These are phyloP conservation scores for Mimosa bimucronata DNA, from an alignment of 306 rosid genomes.

Conservation along the genomic window DNA sequence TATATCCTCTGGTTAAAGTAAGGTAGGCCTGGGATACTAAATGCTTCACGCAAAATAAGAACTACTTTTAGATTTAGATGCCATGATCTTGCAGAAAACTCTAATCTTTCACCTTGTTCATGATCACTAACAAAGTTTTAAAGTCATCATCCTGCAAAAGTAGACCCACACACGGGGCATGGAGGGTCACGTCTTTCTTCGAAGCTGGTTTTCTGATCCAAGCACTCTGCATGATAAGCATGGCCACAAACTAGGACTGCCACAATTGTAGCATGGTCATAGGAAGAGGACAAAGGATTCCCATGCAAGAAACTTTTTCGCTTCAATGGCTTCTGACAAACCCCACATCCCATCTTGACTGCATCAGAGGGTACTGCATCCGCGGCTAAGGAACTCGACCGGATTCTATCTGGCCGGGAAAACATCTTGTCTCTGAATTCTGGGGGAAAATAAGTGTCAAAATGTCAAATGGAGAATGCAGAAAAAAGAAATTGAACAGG, in stretches of 20 bases:
- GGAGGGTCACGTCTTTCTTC: slow-evolving; percentile 74
- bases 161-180: slow-evolving; percentile 56
- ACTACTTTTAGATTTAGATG: not conserved
- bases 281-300: slow-evolving; percentile 49
- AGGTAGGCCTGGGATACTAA: not conserved
- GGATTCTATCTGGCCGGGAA: slow-evolving; percentile 71
- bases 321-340: slow-evolving; percentile 71
- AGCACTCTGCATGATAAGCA: slow-evolving; percentile 83
- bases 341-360: slow-evolving; percentile 61
- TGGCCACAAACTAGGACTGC: slow-evolving; percentile 92
- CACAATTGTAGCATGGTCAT: slow-evolving; percentile 69
- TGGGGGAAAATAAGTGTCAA: slow-evolving; percentile 27
- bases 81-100: slow-evolving; percentile 19
- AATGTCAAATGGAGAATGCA: slow-evolving; percentile 5
- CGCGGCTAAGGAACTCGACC: slow-evolving; percentile 50
- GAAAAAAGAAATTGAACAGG: not conserved
- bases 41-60: not conserved
- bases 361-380: slow-evolving; percentile 56
- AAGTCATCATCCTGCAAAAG: slow-evolving; percentile 44
- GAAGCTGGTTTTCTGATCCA: slow-evolving; percentile 63
- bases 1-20: not conserved
- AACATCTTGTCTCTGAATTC: slow-evolving; percentile 59
- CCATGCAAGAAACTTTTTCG: slow-evolving; percentile 58
- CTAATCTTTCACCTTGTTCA: slow-evolving; percentile 28
- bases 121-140: slow-evolving; percentile 31